Percentiles rank a stretch among this genome's conserved stretches.
Conservation (phyloP, 176 grass and related monocot species). For the Avena eriantha region DNA sequence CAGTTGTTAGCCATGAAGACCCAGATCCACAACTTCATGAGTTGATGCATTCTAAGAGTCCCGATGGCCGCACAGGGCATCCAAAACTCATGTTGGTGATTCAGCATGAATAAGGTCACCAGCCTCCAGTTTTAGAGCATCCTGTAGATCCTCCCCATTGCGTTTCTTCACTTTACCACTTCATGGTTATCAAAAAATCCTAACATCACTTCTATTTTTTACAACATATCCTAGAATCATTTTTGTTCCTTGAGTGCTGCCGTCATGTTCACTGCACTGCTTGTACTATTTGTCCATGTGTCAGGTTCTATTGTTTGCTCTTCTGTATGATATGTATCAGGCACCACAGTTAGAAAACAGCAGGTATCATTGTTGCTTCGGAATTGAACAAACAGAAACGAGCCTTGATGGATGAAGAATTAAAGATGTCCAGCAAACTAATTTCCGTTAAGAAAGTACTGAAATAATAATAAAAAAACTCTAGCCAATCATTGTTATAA, state of each 20-base stretch:
- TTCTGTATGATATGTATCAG: conserved; percentile 50
- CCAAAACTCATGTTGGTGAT: conserved; percentile 8
- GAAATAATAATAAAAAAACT: background rate
- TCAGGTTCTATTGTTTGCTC: conserved; percentile 47
- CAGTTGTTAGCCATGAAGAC: conserved; percentile 37
- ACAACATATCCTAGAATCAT: background rate
- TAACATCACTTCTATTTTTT: conserved; percentile 17
- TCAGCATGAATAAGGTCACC: conserved; percentile 11
- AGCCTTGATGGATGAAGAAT: background rate
- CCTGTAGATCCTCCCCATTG: background rate
- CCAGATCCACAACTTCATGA: conserved; percentile 22
- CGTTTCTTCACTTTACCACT: conserved; percentile 16
- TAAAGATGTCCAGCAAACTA: conserved; percentile 15
- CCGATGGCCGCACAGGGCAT: background rate
- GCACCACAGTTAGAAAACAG: conserved; percentile 45
- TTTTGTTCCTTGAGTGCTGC: conserved; percentile 28
- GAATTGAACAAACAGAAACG: conserved; percentile 31
- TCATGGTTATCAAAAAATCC: conserved; percentile 28
- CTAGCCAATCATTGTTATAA: background rate
- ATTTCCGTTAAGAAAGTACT: background rate
- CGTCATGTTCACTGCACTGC: conserved; percentile 34
- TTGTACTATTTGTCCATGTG: conserved; percentile 36
- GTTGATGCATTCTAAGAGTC: background rate
- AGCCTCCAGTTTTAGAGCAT: background rate
- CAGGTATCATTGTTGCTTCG: background rate